These are phyloP conservation scores for Paxillus rubicundulus DNA, from an alignment of 768 basidiomycete species.

Conservation along the genomic window DNA sequence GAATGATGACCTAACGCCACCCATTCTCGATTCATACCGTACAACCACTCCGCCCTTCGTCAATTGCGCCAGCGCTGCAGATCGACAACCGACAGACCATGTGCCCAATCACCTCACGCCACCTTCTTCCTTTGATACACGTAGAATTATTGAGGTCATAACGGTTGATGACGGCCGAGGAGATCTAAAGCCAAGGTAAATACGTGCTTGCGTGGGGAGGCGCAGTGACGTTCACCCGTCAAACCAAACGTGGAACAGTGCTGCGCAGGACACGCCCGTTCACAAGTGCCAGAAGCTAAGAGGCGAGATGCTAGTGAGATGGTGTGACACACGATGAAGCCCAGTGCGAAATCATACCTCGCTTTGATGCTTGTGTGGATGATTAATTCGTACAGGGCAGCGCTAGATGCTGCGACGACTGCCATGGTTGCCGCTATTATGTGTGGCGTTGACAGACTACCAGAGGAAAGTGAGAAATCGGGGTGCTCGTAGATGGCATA, in stretches of 20 bases:
- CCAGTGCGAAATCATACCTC: slow-evolving; percentile 13
- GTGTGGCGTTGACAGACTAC: slow-evolving; percentile 21
- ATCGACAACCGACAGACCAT: neutral
- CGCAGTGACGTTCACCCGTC: neutral
- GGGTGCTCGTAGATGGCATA: slow-evolving; percentile 35
- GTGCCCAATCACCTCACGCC: neutral
- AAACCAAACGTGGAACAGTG: too few relatives aligned
- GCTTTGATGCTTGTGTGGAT: slow-evolving; percentile 10
- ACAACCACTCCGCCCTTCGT: neutral
- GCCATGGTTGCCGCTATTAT: slow-evolving; percentile 27
- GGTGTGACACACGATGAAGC: neutral
- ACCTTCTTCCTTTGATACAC: neutral
- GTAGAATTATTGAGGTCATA: slow-evolving; percentile 13
- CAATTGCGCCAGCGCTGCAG: neutral
- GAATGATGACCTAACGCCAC: neutral
- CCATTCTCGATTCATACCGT: slow-evolving; percentile 1
- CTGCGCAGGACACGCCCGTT: neutral
- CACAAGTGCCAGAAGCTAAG: neutral
- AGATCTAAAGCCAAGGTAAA: neutral
- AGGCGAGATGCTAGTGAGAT: neutral
- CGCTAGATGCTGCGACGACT: slow-evolving; percentile 32
- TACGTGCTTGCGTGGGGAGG: neutral
- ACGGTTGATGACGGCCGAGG: slow-evolving; percentile 1
- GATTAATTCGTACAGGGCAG: slow-evolving; percentile 31
- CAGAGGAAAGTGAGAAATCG: slow-evolving; percentile 29